Percentiles rank a stretch among this genome's conserved stretches.
phyloP scores from a whole-genome alignment of 805 yeast genomes.

The Kodamaea fukazawae region DNA sequence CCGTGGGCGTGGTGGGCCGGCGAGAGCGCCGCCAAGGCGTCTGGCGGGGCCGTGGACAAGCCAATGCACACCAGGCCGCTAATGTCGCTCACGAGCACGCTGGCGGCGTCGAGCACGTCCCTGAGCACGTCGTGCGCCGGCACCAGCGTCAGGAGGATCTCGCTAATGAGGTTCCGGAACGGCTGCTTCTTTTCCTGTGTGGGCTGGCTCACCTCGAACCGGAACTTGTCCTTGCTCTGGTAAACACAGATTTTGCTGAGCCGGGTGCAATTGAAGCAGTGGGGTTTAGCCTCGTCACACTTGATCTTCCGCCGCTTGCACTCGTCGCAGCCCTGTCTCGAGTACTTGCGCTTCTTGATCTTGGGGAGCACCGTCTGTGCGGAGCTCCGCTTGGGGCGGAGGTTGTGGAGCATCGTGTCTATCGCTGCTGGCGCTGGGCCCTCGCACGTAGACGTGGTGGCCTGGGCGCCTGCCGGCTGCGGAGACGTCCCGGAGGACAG shows the following conservation, averaged over 20 bases:
- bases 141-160: constrained; percentile 6
- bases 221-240: constrained; percentile 14
- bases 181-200: constrained; percentile 2
- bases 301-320: constrained; percentile 44
- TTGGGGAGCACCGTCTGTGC: not conserved
- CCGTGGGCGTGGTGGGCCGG: no score
- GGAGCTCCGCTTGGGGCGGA: no score
- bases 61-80: constrained; percentile 21
- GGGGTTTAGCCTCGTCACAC: constrained; percentile 41
- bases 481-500: no score
- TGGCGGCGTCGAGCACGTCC: constrained; percentile 33
- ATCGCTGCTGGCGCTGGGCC: no score
- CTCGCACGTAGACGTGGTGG: no score
- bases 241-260: constrained; percentile 33
- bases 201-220: constrained; percentile 7
- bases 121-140: constrained; percentile 15
- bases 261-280: constrained; percentile 35
- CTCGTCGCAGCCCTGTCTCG: constrained; percentile 41
- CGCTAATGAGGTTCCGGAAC: constrained; percentile 14
- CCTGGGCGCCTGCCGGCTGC: no score
- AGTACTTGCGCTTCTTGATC: constrained; percentile 37
- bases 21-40: no score
- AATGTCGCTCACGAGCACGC: constrained; percentile 32
- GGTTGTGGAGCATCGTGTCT: no score
- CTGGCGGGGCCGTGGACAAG: not conserved